These are phyloP conservation scores for Camelina laxa DNA, from an alignment of 345 rosid genomes.

Conservation along the genomic window DNA sequence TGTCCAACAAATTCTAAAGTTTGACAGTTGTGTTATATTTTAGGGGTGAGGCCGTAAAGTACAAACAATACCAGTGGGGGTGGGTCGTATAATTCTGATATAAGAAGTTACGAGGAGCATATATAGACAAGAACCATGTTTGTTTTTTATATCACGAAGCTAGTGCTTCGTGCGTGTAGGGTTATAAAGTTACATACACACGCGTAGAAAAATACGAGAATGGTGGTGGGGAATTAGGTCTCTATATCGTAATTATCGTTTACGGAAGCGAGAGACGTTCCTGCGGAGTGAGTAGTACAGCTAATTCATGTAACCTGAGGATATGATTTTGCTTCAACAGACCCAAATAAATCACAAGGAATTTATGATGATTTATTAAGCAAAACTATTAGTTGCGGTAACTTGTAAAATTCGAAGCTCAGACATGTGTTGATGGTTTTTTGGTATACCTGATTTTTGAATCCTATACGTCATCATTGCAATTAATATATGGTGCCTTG, in stretches of 20 bases:
- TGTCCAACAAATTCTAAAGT: neutral
- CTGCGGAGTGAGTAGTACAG: no score
- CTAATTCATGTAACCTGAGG: no score
- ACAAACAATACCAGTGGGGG: neutral
- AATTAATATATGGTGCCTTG: neutral
- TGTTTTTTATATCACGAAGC: conserved; percentile 19
- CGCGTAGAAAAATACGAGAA: conserved; percentile 25
- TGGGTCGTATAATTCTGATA: neutral
- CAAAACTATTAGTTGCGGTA: neutral
- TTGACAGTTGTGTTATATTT: neutral
- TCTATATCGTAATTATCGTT: conserved; percentile 1
- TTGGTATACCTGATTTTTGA: neutral
- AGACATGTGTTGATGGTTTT: neutral
- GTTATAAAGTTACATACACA: conserved; percentile 31
- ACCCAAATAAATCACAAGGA: no score
- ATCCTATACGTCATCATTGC: neutral
- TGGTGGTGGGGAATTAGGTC: conserved; percentile 5
- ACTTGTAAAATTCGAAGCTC: neutral
- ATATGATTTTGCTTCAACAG: no score
- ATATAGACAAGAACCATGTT: conserved; percentile 25
- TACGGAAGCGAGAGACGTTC: no score
- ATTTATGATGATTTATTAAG: neutral
- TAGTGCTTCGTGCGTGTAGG: conserved; percentile 43
- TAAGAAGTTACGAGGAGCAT: neutral
- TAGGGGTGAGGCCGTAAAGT: conserved; percentile 8